A percentile compares a stretch with the other conserved stretches of the same genome.
These are phyloP conservation scores for Populus hybrid DNA, from an alignment of 441 rosid genomes.

Conservation along the genomic window DNA sequence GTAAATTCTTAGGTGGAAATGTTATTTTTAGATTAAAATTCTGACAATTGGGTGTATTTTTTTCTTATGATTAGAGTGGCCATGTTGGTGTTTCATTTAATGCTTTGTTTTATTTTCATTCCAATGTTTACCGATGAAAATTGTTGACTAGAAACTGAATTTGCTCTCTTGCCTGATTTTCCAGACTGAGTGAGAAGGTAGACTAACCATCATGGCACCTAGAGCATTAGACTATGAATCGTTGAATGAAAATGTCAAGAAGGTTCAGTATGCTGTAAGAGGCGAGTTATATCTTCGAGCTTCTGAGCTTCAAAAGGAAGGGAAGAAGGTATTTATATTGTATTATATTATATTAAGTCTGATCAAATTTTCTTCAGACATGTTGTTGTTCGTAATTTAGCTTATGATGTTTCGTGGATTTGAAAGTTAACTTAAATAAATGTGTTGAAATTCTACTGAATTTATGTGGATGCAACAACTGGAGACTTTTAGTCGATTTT, in stretches of 20 bases:
- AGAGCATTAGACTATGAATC: constrained; percentile 67
- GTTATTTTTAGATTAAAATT: no score
- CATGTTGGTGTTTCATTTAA: neutral
- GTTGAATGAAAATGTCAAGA: constrained; percentile 88
- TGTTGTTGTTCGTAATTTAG: neutral
- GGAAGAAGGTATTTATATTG: constrained; percentile 63
- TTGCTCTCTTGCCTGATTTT: neutral
- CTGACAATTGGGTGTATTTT: no score
- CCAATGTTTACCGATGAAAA: neutral
- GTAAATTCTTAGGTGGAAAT: no score
- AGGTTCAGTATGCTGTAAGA: constrained; percentile 91
- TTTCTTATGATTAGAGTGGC: neutral
- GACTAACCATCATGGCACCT: constrained; percentile 48
- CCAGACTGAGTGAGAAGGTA: constrained; percentile 7
- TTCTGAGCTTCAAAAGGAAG: constrained; percentile 97
- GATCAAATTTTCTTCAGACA: neutral
- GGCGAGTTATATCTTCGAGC: constrained; percentile 99
- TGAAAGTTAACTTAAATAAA: neutral
- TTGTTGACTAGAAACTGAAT: constrained; percentile 18
- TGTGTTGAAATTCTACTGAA: neutral
- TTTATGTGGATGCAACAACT: no score
- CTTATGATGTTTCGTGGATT: neutral
- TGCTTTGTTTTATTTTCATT: constrained; percentile 6
- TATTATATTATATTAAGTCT: neutral
- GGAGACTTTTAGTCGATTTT: neutral